phyloP scores from a whole-genome alignment of 2,329 filamentous ascomycete genomes.

The Pseudocercospora fuligena region DNA sequence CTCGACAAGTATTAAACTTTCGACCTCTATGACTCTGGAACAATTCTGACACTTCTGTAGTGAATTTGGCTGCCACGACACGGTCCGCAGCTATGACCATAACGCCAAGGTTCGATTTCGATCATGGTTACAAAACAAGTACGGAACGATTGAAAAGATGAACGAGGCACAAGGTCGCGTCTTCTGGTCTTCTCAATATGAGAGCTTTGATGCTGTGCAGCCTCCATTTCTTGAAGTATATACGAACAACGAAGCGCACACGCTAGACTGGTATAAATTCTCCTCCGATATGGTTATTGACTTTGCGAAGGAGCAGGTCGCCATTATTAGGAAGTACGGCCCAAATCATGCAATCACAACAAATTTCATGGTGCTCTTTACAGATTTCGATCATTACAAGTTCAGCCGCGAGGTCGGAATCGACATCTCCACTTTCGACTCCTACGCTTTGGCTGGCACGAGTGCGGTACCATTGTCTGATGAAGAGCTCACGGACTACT shows the following conservation, averaged over 20 bases:
- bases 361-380: constrained; percentile 34
- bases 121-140: constrained; percentile 33
- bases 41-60: not conserved
- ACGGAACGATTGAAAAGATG: constrained; percentile 33
- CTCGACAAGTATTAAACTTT: constrained; percentile 26
- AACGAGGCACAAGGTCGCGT: constrained; percentile 33
- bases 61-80: constrained; percentile 36
- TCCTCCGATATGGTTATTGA: constrained; percentile 34
- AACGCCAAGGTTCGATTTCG: constrained; percentile 33
- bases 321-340: constrained; percentile 27
- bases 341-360: constrained; percentile 30
- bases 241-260: constrained; percentile 33
- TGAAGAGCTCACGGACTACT: constrained; percentile 27
- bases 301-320: constrained; percentile 33
- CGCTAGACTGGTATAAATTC: constrained; percentile 35
- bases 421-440: constrained; percentile 31
- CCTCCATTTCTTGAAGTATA: constrained; percentile 34
- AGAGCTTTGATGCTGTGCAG: constrained; percentile 30
- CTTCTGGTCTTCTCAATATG: constrained; percentile 35
- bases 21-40: too few species aligned
- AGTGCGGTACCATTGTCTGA: constrained; percentile 24
- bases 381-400: constrained; percentile 33
- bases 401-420: constrained; percentile 33
- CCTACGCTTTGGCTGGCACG: constrained; percentile 30
- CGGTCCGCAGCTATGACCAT: constrained; percentile 32